Conservation (phyloP, 1,284 basidiomycete genomes). For the Testicularia cyperi region DNA sequence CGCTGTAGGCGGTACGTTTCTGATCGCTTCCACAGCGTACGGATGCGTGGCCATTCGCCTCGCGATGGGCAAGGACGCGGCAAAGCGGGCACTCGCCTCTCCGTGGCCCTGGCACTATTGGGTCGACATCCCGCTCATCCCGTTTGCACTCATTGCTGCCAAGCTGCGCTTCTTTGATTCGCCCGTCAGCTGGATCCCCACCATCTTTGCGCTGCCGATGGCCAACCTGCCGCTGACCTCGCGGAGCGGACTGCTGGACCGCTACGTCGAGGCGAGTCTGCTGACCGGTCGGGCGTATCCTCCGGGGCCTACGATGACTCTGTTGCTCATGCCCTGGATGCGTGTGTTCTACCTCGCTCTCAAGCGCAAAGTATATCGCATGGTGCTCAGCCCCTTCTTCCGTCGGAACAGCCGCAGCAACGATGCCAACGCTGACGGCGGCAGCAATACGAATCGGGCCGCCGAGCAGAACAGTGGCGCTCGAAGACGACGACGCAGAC, state of each 20-base stretch:
- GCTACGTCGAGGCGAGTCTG: constrained; percentile 11
- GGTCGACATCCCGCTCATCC: constrained; percentile 55
- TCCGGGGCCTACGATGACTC: constrained; percentile 41
- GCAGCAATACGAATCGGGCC: constrained; percentile 1
- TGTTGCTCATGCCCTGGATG: constrained; percentile 50
- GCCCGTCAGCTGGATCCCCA: constrained; percentile 48
- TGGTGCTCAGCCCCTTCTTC: constrained; percentile 33
- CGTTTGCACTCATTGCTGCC: constrained; percentile 48
- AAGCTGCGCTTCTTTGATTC: constrained; percentile 46
- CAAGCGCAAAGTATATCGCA: constrained; percentile 38
- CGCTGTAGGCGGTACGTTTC: constrained; percentile 18
- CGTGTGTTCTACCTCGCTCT: constrained; percentile 44
- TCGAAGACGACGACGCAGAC: constrained; percentile 8
- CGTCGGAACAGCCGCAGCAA: background rate
- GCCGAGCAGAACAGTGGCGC: no score
- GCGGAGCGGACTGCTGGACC: constrained; percentile 11
- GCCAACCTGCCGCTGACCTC: constrained; percentile 17
- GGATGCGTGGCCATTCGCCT: constrained; percentile 45
- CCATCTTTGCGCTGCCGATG: constrained; percentile 41
- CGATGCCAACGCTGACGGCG: background rate
- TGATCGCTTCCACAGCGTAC: constrained; percentile 40
- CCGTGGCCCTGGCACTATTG: constrained; percentile 54
- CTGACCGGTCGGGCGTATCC: constrained; percentile 27
- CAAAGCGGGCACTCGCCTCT: constrained; percentile 21
- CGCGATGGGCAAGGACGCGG: constrained; percentile 39